Evolutionary conservation across 2,329 filamentous ascomycete genomes (phyloP).

Genomic region (Waltergamsia citrina): DNA sequence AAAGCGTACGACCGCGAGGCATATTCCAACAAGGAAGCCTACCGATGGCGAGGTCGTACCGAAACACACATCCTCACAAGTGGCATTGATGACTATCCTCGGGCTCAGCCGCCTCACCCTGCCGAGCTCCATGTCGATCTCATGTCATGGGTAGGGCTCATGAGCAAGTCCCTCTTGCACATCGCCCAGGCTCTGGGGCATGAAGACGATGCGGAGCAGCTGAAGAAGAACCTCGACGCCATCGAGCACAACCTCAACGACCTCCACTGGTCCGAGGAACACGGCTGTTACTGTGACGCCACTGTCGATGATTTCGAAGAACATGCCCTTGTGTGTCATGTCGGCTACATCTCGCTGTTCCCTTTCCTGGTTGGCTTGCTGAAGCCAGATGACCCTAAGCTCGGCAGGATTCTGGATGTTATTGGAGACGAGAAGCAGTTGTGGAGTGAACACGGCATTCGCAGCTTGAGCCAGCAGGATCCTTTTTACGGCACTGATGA

Average conservation of each 20-base stretch:
- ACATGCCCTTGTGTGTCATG: constrained; percentile 82
- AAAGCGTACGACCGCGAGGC: constrained; percentile 85
- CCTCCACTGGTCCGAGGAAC: constrained; percentile 79
- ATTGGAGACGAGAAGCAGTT: constrained; percentile 74
- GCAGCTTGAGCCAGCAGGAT: constrained; percentile 78
- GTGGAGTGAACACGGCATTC: constrained; percentile 84
- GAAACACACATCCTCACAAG: constrained; percentile 83
- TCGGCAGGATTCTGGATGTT: constrained; percentile 68
- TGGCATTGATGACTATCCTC: constrained; percentile 92
- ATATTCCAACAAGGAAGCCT: constrained; percentile 83
- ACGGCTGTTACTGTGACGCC: constrained; percentile 84
- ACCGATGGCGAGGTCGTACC: constrained; percentile 89
- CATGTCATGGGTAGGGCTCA: constrained; percentile 95
- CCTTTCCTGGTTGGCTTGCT: constrained; percentile 83
- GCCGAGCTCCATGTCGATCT: constrained; percentile 93
- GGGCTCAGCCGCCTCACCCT: constrained; percentile 85
- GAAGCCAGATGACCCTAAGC: constrained; percentile 59
- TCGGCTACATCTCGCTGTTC: constrained; percentile 90
- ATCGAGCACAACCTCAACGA: constrained; percentile 84
- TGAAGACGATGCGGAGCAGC: constrained; percentile 65
- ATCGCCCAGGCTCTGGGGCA: constrained; percentile 70
- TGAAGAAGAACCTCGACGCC: constrained; percentile 61
- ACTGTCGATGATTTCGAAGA: constrained; percentile 96
- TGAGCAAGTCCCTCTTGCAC: constrained; percentile 76
- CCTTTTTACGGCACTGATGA: constrained; percentile 81